phyloP scores from a whole-genome alignment of 2,329 filamentous ascomycete species.

The Canariomyces notabilis region DNA sequence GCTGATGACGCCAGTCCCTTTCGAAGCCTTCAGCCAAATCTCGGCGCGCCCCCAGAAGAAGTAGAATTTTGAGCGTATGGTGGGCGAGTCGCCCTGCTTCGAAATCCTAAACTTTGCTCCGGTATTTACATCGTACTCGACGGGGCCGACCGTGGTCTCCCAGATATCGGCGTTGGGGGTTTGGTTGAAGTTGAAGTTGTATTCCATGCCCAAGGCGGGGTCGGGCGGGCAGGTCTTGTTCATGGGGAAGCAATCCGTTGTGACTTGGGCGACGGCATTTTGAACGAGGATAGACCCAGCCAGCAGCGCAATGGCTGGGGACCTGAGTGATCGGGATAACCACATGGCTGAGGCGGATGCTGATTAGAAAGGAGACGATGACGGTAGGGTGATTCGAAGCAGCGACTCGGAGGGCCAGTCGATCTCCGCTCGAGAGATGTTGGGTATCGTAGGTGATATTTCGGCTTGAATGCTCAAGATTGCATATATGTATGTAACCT shows the following conservation, averaged over 20 bases:
- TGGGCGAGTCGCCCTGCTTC: conserved; percentile 69
- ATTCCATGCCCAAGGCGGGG: conserved; percentile 61
- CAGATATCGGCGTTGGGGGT: conserved; percentile 57
- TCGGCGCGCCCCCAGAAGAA: conserved; percentile 82
- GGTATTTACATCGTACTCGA: conserved; percentile 55
- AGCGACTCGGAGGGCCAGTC: neutral
- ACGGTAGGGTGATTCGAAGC: neutral
- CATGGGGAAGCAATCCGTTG: conserved; percentile 62
- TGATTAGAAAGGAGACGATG: neutral
- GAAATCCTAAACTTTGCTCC: conserved; percentile 69
- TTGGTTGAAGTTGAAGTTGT: conserved; percentile 60
- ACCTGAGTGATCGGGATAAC: conserved; percentile 25
- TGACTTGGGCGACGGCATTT: conserved; percentile 64
- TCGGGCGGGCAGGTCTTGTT: conserved; percentile 65
- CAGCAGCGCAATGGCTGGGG: conserved; percentile 37
- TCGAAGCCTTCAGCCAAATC: conserved; percentile 69
- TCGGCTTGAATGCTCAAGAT: conserved; percentile 3
- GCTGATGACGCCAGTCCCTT: conserved; percentile 71
- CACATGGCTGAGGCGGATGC: conserved; percentile 18
- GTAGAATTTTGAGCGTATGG: conserved; percentile 73
- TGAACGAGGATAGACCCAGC: conserved; percentile 35
- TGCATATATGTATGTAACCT: conserved; percentile 14
- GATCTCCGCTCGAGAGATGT: neutral
- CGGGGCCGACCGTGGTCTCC: conserved; percentile 62
- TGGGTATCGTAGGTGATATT: neutral